Evolutionary conservation across 192 early-diverging fungal species (phyloP), one percentile per base, ranked within the genome.

Genomic region (Mortierella alpina): DNA sequence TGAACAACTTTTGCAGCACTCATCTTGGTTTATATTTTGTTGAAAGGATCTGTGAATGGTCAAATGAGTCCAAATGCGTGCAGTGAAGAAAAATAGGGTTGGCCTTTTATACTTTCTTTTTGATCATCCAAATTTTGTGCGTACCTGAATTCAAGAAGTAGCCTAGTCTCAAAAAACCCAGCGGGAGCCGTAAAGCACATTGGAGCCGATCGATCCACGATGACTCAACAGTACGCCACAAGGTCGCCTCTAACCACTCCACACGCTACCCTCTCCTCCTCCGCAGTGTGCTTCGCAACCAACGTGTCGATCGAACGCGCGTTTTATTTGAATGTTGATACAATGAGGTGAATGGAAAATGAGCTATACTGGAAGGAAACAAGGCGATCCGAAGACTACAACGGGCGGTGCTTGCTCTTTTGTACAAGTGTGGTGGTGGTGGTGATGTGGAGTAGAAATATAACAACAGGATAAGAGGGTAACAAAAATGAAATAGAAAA

Each of bases 1-100:
- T 70, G 64, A n/a, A 80, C 77, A 48, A 61, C 52, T 45, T 72
- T 71, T 5, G 48, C 45, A 42, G 63, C 31, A 11, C 57, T 51
- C 3, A 48, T 70, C 20, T 44, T 61, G 49, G 17, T 6, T 31
- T 49, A 45, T 59, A 15, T 13, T 50, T 49, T 0, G 12, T 51
- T 64, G 48, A 31, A 31, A 31, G 31, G 31, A 31, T 31, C 31
- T 68, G 15, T 52, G 23, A 66, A 40, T 50, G 23, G 23, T 52
- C 4, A 51, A 8, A 52, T 39, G 23, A 52, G 40, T 15, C 15
- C 18, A 55, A 31, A 31, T 31, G 31, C 31, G 31, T 2, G 42
- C 13, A 0, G 11, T 44, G 48, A 50, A 11, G 7, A 45, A 56
- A 18, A 15, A 10, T 8, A n/a, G 57, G 4, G 8, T 49, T 15